Evolutionary conservation across 257 asterid genomes (phyloP).

Genomic region (Fraxinus excelsior): DNA sequence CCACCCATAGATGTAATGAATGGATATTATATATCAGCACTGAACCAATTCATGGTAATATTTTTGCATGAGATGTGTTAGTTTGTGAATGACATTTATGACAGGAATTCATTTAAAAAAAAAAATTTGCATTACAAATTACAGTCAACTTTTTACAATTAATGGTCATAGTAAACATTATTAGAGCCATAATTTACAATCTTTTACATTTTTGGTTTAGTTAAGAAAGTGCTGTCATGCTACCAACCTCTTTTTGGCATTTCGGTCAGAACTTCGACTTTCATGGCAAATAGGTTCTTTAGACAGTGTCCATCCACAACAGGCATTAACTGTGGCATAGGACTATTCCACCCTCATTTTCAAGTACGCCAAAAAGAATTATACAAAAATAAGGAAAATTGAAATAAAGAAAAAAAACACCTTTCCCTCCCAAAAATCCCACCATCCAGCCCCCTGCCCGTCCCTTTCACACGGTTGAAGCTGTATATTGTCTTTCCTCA

Average conservation of each 20-base stretch:
- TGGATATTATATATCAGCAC: neutral
- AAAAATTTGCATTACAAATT: neutral
- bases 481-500: no score
- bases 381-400: neutral
- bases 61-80: neutral
- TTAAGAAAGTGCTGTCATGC: neutral
- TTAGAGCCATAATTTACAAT: neutral
- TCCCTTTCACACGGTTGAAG: no score
- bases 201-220: neutral
- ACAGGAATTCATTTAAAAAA: neutral
- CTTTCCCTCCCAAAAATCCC: neutral
- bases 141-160: neutral
- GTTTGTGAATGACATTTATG: neutral
- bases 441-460: neutral
- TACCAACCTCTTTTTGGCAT: neutral
- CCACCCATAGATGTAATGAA: neutral
- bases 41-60: neutral
- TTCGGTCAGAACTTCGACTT: neutral
- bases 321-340: neutral
- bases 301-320: neutral
- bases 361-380: neutral
- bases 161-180: neutral
- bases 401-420: neutral
- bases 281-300: neutral
- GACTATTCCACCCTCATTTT: neutral